A percentile compares a stretch with the other conserved stretches of the same genome.
phyloP scores from a whole-genome alignment of 192 early-diverging fungal genomes.

The Pilobolus umbonatus region DNA sequence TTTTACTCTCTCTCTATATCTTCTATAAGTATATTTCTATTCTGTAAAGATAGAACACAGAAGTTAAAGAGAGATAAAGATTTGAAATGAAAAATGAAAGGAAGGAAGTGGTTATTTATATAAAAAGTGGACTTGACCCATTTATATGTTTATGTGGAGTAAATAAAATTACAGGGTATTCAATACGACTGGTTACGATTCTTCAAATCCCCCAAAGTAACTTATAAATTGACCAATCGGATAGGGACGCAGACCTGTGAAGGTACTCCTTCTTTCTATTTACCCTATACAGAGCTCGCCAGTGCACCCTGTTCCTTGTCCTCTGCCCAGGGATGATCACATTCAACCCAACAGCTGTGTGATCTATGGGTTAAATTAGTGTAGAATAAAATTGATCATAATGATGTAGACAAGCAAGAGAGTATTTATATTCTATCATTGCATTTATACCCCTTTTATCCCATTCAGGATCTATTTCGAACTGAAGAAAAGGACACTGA shows the following conservation, averaged over 20 bases:
- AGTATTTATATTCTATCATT: too few relatives aligned
- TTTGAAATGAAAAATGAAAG: not conserved
- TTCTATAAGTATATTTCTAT: slow-evolving; percentile 1
- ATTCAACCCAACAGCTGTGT: too few relatives aligned
- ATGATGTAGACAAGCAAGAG: too few relatives aligned
- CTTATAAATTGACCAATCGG: slow-evolving; percentile 9
- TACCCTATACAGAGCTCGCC: too few relatives aligned
- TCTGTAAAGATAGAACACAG: not conserved
- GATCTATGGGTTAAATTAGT: too few relatives aligned
- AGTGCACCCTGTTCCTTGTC: too few relatives aligned
- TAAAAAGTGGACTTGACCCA: not conserved
- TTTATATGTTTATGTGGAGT: slow-evolving; percentile 2
- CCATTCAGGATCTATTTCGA: too few relatives aligned
- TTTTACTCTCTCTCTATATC: slow-evolving; percentile 2
- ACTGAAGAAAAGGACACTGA: too few relatives aligned
- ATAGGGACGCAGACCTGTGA: slow-evolving; percentile 7
- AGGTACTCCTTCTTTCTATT: too few relatives aligned
- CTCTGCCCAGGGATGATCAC: too few relatives aligned
- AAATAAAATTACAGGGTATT: not conserved
- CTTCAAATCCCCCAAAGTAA: not conserved
- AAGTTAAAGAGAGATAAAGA: not conserved
- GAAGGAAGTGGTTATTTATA: not conserved
- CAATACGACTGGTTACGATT: not conserved
- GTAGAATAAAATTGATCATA: too few relatives aligned
- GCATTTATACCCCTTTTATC: too few relatives aligned